Evolutionary conservation across 257 asterid species (phyloP), one percentile per base, ranked within the genome.

Genomic region (Forsythia viridissima): DNA sequence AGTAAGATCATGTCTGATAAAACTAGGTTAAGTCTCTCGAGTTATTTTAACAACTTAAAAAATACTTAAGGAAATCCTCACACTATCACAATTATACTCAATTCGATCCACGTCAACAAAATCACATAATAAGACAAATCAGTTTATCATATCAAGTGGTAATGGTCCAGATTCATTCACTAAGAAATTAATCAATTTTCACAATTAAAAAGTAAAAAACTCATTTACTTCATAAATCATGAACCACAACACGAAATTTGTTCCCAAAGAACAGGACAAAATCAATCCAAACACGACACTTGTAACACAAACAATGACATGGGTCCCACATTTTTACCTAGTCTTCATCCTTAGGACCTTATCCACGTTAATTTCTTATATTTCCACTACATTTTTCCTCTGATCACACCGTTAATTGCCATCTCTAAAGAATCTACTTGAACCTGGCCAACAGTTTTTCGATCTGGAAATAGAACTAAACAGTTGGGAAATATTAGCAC

Each of bases 291-390:
- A 36, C 24, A 63, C 24, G 80, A 84, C 86, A 80, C 80, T 44
- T 78, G 87, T 73, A 16, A 52, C 73, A 84, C 74, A 73, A 12
- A 4, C 4, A n/a, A 46, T 9, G 9, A 39, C 59, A 21, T 21
- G 18, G 84, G 78, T 36, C 85, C 89, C 86, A 70, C 46, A 0
- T 38, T 66, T 42, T 61, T 6, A 39, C 61, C 46, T 0, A 70
- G 82, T 85, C 90, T 87, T 84, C 92, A 85, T 86, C 82, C 34
- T 0, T 30, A 30, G 1, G 0, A 0, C 34, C 92, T 88, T 92
- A 92, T 86, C 92, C 84, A 73, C 59, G 37, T 73, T 76, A 42
- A 13, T 75, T 83, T 85, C 59, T 43, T 36, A 76, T 72, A 79
- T 74, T 57, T 78, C 81, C 85, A 81, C 80, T 63, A 24, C 11